These are phyloP conservation scores for Theobroma grandiflorum DNA, from an alignment of 441 rosid genomes.

Conservation along the genomic window DNA sequence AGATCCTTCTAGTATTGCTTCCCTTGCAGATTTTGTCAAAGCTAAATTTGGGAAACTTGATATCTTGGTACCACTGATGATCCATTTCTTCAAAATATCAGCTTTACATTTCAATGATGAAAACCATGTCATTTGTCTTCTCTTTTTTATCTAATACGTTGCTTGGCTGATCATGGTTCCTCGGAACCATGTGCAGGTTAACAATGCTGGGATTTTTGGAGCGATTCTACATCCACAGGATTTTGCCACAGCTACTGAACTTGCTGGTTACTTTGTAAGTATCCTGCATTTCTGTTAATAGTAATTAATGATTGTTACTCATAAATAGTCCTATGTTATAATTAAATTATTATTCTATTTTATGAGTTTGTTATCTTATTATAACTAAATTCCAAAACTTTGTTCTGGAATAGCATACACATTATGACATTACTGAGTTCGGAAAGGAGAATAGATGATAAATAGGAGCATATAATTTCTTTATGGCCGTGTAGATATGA, in stretches of 20 bases:
- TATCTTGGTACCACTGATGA: conserved; percentile 42
- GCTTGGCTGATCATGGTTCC: not conserved
- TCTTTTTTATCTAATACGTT: not conserved
- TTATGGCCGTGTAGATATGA: not conserved
- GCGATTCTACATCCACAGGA: conserved; percentile 21
- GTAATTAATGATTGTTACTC: not conserved
- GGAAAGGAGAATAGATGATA: not conserved
- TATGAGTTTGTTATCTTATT: too few relatives aligned
- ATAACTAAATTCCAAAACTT: not conserved
- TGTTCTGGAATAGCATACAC: not conserved
- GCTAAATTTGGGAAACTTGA: conserved; percentile 52
- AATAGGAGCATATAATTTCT: not conserved
- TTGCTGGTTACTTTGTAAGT: conserved; percentile 29
- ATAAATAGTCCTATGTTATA: not conserved
- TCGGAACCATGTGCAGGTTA: conserved; percentile 42
- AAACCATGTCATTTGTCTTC: not conserved
- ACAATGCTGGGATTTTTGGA: conserved; percentile 50
- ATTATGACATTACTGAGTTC: not conserved
- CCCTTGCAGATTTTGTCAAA: conserved; percentile 43
- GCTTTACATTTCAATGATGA: not conserved
- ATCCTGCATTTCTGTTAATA: not conserved
- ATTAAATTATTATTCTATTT: too few relatives aligned
- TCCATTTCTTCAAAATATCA: not conserved
- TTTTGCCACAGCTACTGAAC: conserved; percentile 22
- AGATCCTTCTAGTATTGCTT: conserved; percentile 45